phyloP scores from a whole-genome alignment of 2,329 filamentous ascomycete species.

The Cladophialophora yegresii region DNA sequence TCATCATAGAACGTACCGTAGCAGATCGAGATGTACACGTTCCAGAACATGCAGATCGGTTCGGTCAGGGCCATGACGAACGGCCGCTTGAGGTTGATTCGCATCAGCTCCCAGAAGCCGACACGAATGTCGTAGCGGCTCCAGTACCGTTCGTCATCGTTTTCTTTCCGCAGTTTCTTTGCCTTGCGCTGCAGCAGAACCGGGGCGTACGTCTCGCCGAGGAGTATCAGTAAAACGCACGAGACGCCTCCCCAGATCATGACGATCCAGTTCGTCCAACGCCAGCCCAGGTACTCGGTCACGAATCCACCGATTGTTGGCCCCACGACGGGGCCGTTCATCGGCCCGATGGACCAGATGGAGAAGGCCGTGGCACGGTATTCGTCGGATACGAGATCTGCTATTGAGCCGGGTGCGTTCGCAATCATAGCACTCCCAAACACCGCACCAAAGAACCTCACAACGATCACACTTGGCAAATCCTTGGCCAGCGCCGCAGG shows the following conservation, averaged over 20 bases:
- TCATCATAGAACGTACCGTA: slow-evolving; percentile 56
- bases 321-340: slow-evolving; percentile 71
- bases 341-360: slow-evolving; percentile 78
- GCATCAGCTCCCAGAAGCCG: slow-evolving; percentile 66
- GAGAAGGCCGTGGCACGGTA: slow-evolving; percentile 80
- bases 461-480: slow-evolving; percentile 67
- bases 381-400: slow-evolving; percentile 79
- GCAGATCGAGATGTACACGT: slow-evolving; percentile 70
- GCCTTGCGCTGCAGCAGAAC: slow-evolving; percentile 68
- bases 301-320: slow-evolving; percentile 81
- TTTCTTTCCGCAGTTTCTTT: slow-evolving; percentile 64
- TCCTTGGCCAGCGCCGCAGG: slow-evolving; percentile 71
- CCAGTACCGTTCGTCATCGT: slow-evolving; percentile 72
- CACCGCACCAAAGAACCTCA: slow-evolving; percentile 72
- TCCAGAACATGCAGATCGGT: slow-evolving; percentile 82
- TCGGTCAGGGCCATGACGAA: slow-evolving; percentile 77
- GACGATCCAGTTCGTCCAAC: slow-evolving; percentile 82
- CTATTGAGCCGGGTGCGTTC: slow-evolving; percentile 79
- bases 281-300: slow-evolving; percentile 71
- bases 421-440: slow-evolving; percentile 79
- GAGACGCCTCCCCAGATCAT: slow-evolving; percentile 69
- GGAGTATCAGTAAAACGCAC: slow-evolving; percentile 59
- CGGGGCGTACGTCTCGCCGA: slow-evolving; percentile 77
- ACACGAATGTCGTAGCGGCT: slow-evolving; percentile 74
- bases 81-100: slow-evolving; percentile 73